These are phyloP conservation scores for Gracilaria domingensis DNA, from an alignment of 23 red algal genomes.

Conservation along the genomic window DNA sequence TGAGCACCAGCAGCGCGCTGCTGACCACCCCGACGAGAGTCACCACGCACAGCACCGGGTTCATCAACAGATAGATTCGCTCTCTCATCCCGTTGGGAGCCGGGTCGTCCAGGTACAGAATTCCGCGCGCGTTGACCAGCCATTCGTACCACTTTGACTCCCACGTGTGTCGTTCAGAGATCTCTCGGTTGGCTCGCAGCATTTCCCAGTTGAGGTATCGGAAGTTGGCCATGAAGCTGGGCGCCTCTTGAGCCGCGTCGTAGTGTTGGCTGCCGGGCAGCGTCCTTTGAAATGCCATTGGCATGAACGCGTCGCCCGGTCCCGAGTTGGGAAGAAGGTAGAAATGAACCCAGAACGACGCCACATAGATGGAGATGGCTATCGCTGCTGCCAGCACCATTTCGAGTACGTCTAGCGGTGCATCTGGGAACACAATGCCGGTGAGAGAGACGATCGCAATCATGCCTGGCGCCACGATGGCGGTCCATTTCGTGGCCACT, in stretches of 20 bases:
- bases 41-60: conserved; percentile 72
- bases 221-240: conserved; percentile 78
- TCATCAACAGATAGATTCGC: conserved; percentile 92
- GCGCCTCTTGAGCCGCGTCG: neutral
- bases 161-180: conserved; percentile 86
- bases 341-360: conserved; percentile 92
- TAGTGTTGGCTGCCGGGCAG: conserved; percentile 82
- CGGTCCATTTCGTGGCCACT: conserved; percentile 90
- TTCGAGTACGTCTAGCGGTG: conserved; percentile 71
- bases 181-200: conserved; percentile 87
- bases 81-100: conserved; percentile 33
- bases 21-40: conserved; percentile 36
- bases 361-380: conserved; percentile 78
- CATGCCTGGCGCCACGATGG: conserved; percentile 85
- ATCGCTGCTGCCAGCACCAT: conserved; percentile 68
- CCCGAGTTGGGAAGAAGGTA: conserved; percentile 78
- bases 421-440: conserved; percentile 53
- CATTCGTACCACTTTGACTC: conserved; percentile 93
- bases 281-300: conserved; percentile 72
- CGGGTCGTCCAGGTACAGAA: conserved; percentile 90
- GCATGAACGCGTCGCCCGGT: conserved; percentile 92
- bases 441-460: conserved; percentile 89
- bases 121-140: conserved; percentile 86
- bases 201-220: conserved; percentile 94
- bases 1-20: conserved; percentile 43